phyloP scores from a whole-genome alignment of 352 stramenopile species.

The Plasmopara halstedii region DNA sequence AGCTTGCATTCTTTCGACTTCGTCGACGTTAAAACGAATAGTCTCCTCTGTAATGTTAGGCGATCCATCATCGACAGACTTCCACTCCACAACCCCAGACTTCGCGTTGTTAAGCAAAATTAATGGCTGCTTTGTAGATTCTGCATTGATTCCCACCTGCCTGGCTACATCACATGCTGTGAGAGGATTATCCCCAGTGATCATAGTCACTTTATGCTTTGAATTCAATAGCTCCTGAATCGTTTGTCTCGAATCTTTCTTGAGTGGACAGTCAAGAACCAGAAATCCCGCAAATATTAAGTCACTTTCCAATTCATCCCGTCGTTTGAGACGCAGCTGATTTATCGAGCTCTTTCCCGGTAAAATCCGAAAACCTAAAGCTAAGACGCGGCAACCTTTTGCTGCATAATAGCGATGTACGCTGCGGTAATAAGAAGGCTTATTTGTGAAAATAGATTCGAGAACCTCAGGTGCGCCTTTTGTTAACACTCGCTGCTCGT shows the following conservation, averaged over 20 bases:
- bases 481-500: conserved; percentile 87
- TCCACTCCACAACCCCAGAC: conserved; percentile 56
- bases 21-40: conserved; percentile 47
- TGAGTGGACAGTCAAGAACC: conserved; percentile 83
- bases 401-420: conserved; percentile 78
- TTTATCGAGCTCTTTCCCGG: conserved; percentile 39
- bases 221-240: conserved; percentile 90
- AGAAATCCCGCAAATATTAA: conserved; percentile 95
- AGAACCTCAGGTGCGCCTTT: conserved; percentile 98
- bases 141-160: conserved; percentile 94
- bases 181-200: conserved; percentile 96
- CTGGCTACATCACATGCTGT: conserved; percentile 97
- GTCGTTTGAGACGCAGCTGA: conserved; percentile 66
- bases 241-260: conserved; percentile 95
- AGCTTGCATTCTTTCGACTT: conserved; percentile 49
- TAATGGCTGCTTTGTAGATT: conserved; percentile 61
- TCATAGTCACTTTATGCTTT: conserved; percentile 93
- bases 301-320: conserved; percentile 85
- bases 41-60: conserved; percentile 88
- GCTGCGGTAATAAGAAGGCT: conserved; percentile 86
- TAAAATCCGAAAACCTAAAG: conserved; percentile 92
- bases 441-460: conserved; percentile 70
- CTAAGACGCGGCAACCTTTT: conserved; percentile 88
- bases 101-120: conserved; percentile 49
- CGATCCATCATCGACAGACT: conserved; percentile 68